Base-by-base conservation (phyloP, 2,329 filamentous ascomycete genomes). In the Phyllosticta citrichinensis region DNA sequence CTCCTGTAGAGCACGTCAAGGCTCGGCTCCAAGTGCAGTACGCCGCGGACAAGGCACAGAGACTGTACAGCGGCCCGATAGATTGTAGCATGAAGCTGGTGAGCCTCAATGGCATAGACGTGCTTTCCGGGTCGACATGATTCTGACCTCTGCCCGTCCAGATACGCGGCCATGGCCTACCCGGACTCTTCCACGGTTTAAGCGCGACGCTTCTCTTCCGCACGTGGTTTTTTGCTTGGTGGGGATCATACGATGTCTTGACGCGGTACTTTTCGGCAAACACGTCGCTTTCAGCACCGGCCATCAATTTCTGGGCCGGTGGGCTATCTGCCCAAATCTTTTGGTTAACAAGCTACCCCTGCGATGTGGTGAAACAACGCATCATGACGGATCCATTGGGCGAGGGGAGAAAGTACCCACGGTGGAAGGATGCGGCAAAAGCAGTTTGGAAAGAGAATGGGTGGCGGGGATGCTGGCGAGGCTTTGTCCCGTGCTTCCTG, bases 141-240 rank as follows among this genome's bases (percentile, higher is more conserved):
- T 51, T 24, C 22, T 61, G 47, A 62, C 24, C 22, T 12, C 25
- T 22, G 2, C 19, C 19, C 3, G 52, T 56, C 22, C 54, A 47
- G 24, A 20, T 80, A 76, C 69, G 80, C 56, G 71, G 72, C 57
- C 91, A 97, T 72, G 93, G 94, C 54, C 68, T 97, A 2, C 71
- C 75, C 22, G 94, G 93, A 40, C 74, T 99, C 8, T 99, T 93
- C 74, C 91, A 91, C 71, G 94, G 94, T 0, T 81, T 99, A 12
- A 79, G 76, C 47, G 89, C 94, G 1, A 97, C 94, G 0, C 78
- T 97, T 56, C 75, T 97, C 55, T 97, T 97, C 78, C 84, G 94
- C 19, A 85, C 86, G 14, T 96, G 93, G 77, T 99, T 99, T 80
- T 97, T 96, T 81, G 94, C 87, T 78, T 97, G 92, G 92, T 99